Evolutionary conservation across 2,329 filamentous ascomycete species (phyloP), one percentile per base, ranked within the genome.

Genomic region (Tympanopsis confertula): DNA sequence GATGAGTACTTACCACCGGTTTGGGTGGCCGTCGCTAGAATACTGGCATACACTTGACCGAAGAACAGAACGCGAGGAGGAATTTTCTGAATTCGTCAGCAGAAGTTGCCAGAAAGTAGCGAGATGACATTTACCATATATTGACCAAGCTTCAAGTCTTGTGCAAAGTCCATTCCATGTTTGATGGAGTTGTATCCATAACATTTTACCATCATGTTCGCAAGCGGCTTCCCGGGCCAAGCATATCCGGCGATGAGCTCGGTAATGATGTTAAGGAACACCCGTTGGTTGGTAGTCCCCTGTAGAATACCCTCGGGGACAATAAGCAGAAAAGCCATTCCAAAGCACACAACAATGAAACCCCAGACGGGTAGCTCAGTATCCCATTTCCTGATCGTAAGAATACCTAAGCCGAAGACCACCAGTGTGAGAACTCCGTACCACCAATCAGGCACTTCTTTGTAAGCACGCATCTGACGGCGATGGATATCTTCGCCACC

Each of bases 401-500:
- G 42, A 22, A 60, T 50, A 4, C 56, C 54, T 2, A 61, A 38
- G 1, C 47, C 58, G 5, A 60, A 18, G n/a, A 57, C 44, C 1
- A 55, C 29, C 1, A 55, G 28, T 1, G 57, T 56, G 19, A 62
- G 40, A 2, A 46, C 39, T 2, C 35, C 50, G 36, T 61, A 63
- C 60, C 59, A 63, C 57, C 58, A 61, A 24, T 61, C 57, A 0
- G 58, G 59, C 0, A 55, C 58, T 20, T 58, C 57, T 2, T 44
- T 41, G 33, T 62, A 62, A 1, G 41, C 39, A 40, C 56, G 56
- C 44, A 61, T 61, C 7, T 62, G 43, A 18, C 53, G 49, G 22
- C 56, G 47, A 38, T 63, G 60, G 17, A 61, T 45, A 37, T 62
- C 58, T 33, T 60, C 54, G 4, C 51, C 50, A 20, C 44, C 45